A percentile compares a stretch with the other conserved stretches of the same genome.
Evolutionary conservation across 2,329 filamentous ascomycete genomes (phyloP).

Genomic region (Metarhizium rileyi): DNA sequence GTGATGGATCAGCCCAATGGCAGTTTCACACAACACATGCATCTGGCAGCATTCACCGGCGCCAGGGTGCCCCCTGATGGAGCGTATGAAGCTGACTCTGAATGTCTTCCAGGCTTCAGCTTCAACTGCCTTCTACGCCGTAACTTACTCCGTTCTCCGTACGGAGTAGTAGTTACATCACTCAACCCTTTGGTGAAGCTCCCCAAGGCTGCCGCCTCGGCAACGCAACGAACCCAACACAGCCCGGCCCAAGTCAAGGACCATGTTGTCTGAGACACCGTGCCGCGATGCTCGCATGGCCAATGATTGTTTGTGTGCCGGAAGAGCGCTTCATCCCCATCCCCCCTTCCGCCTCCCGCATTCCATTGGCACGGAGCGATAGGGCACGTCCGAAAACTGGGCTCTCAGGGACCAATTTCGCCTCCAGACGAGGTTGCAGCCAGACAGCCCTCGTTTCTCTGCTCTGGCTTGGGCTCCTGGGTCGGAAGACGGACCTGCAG

Average conservation of each 20-base stretch:
- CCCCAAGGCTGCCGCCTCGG: neutral
- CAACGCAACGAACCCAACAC: neutral
- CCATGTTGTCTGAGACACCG: neutral
- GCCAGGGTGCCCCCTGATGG: neutral
- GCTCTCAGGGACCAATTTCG: neutral
- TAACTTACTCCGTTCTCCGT: too few relatives aligned
- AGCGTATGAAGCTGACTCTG: too few relatives aligned
- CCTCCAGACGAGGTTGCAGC: neutral
- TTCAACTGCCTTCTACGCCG: too few relatives aligned
- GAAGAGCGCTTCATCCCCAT: neutral
- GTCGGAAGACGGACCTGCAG: conserved; percentile 3
- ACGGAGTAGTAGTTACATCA: too few relatives aligned
- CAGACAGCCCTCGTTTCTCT: too few relatives aligned
- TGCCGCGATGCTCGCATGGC: neutral
- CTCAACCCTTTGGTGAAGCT: too few relatives aligned
- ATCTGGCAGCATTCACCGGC: neutral
- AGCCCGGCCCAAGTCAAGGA: neutral
- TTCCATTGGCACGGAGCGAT: conserved; percentile 2
- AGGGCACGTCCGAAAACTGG: neutral
- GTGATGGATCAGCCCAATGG: neutral
- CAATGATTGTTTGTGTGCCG: neutral
- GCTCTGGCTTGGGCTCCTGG: too few relatives aligned
- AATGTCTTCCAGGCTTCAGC: too few relatives aligned
- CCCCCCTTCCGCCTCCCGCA: conserved; percentile 6
- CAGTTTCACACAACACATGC: conserved; percentile 2